Percentiles rank a stretch among this genome's conserved stretches.
Conservation (phyloP, 2,329 filamentous ascomycete genomes). For the Sporothrix curviconia region DNA sequence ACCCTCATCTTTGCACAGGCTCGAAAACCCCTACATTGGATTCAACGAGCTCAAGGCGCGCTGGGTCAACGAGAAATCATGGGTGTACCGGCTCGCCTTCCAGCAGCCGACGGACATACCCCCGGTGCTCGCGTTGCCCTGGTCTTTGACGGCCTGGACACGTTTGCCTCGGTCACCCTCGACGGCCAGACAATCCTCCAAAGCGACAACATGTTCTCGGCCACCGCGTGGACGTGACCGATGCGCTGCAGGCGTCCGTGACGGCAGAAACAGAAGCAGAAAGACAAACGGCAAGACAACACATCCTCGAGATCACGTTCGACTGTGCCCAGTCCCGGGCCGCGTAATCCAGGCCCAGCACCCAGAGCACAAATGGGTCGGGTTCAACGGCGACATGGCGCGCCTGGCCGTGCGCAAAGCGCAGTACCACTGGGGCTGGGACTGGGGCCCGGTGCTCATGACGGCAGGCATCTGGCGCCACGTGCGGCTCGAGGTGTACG, state of each 20-base stretch:
- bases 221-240: slow-evolving; percentile 58
- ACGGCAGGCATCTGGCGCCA: slow-evolving; percentile 69
- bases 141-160: slow-evolving; percentile 73
- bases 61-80: slow-evolving; percentile 28
- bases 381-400: slow-evolving; percentile 60
- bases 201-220: slow-evolving; percentile 74
- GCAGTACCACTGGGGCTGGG: slow-evolving; percentile 71
- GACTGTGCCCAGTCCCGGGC: slow-evolving; percentile 58
- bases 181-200: slow-evolving; percentile 62
- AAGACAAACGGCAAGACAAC: too few relatives aligned
- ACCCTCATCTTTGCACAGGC: not conserved
- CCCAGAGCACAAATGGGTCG: slow-evolving; percentile 58
- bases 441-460: slow-evolving; percentile 62
- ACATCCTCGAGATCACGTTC: slow-evolving; percentile 57
- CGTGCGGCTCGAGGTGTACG: slow-evolving; percentile 64
- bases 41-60: slow-evolving; percentile 3
- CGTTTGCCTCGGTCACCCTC: slow-evolving; percentile 65
- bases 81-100: slow-evolving; percentile 64
- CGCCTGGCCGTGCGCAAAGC: slow-evolving; percentile 55
- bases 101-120: slow-evolving; percentile 33
- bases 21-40: not conserved
- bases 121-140: slow-evolving; percentile 43
- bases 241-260: slow-evolving; percentile 38
- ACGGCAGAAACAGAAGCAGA: slow-evolving; percentile 58
- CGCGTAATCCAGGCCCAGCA: slow-evolving; percentile 55